phyloP scores from a whole-genome alignment of 2,329 filamentous ascomycete genomes.

The Aspergillus hiratsukae region DNA sequence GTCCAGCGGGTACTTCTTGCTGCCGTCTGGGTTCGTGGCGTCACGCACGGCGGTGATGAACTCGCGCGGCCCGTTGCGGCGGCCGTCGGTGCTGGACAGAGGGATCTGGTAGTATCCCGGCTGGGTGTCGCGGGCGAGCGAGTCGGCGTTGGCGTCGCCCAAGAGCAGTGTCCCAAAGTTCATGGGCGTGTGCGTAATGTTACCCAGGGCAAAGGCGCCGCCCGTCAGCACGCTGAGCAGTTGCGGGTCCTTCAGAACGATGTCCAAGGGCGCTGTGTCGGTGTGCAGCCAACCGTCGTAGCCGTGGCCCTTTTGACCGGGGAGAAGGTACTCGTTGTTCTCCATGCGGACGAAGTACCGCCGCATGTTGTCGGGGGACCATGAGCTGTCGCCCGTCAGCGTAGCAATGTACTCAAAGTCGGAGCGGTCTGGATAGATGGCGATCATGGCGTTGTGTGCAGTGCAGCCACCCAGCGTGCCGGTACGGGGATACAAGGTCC shows the following conservation, averaged over 20 bases:
- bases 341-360: constrained; percentile 54
- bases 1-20: constrained; percentile 51
- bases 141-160: constrained; percentile 51
- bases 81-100: constrained; percentile 37
- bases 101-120: constrained; percentile 57
- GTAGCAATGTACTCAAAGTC: constrained; percentile 57
- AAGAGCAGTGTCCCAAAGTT: constrained; percentile 46
- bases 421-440: constrained; percentile 54
- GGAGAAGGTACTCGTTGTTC: constrained; percentile 48
- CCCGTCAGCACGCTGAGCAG: constrained; percentile 51
- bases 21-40: constrained; percentile 20
- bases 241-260: constrained; percentile 51
- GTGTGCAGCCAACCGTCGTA: constrained; percentile 24
- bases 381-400: constrained; percentile 58
- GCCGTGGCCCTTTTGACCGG: constrained; percentile 42
- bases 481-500: constrained; percentile 56
- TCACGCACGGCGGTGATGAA: constrained; percentile 31
- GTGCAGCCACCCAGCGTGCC: constrained; percentile 57
- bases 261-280: constrained; percentile 37
- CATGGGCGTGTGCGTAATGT: constrained; percentile 37
- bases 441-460: constrained; percentile 58
- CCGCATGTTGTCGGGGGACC: constrained; percentile 56
- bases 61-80: constrained; percentile 36
- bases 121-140: constrained; percentile 42
- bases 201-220: constrained; percentile 51